Percentiles rank a stretch among this genome's conserved stretches.
Evolutionary conservation across 495 filamentous ascomycete species (phyloP).

Genomic region (Penicillium fimorum): DNA sequence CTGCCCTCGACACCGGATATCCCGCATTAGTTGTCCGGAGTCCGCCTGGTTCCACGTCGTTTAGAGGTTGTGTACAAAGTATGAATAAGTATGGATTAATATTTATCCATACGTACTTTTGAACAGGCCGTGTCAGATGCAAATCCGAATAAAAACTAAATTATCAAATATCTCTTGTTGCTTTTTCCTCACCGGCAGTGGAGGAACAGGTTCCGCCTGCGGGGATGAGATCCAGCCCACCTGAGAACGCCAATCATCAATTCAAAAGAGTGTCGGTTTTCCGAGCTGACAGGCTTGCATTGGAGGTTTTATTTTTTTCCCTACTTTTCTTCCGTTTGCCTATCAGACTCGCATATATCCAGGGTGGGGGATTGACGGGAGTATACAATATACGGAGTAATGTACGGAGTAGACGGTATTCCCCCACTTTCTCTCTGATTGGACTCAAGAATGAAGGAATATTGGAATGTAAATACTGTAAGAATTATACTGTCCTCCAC

Average conservation of each 20-base stretch:
- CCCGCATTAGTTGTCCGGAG: conserved; percentile 14
- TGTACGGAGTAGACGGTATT: background rate
- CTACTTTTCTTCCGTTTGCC: conserved; percentile 17
- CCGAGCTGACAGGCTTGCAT: conserved; percentile 40
- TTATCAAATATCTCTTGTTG: background rate
- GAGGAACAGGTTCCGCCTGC: conserved; percentile 33
- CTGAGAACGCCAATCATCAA: conserved; percentile 32
- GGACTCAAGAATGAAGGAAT: background rate
- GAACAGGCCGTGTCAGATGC: background rate
- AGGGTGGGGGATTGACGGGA: background rate
- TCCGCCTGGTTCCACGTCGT: conserved; percentile 10
- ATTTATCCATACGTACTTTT: background rate
- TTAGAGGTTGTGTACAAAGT: background rate
- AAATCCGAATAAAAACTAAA: background rate
- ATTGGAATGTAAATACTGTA: background rate
- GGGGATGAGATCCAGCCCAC: conserved; percentile 28
- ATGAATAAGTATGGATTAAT: background rate
- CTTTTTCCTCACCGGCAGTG: conserved; percentile 17
- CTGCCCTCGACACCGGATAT: conserved; percentile 14
- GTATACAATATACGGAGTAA: background rate
- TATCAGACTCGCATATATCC: conserved; percentile 13
- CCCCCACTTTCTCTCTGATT: background rate
- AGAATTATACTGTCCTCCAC: background rate
- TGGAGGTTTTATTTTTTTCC: background rate
- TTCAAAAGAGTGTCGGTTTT: conserved; percentile 21